Percentiles rank a stretch among this genome's conserved stretches.
Evolutionary conservation across 2,329 filamentous ascomycete species (phyloP).

Genomic region (Fusarium xyrophilum): DNA sequence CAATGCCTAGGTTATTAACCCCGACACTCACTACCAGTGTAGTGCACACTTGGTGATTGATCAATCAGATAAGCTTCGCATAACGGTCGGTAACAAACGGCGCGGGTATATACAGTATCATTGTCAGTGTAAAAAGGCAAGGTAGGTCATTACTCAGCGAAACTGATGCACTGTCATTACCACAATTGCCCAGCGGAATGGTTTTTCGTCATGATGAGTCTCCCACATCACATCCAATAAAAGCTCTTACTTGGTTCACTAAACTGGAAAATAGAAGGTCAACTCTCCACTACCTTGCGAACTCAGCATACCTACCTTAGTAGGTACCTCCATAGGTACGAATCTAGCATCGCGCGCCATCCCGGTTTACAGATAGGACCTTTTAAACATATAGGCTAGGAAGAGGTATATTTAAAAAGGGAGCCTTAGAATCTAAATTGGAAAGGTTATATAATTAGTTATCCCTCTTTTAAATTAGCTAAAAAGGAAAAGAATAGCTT

Average conservation of each 20-base stretch:
- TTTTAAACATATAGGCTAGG: too few relatives aligned
- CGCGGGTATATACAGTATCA: not conserved
- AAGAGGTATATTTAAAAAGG: too few relatives aligned
- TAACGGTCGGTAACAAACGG: not conserved
- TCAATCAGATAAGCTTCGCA: not conserved
- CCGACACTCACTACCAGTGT: not conserved
- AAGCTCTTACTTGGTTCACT: not conserved
- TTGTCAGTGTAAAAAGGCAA: not conserved
- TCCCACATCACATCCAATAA: slow-evolving; percentile 10
- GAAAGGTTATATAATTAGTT: too few relatives aligned
- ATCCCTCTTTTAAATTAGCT: too few relatives aligned
- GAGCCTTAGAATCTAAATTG: too few relatives aligned
- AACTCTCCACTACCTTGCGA: not conserved
- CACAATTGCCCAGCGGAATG: not conserved
- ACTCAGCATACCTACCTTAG: not conserved
- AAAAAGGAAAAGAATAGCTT: too few relatives aligned
- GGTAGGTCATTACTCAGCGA: not conserved
- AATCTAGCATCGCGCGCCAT: too few relatives aligned
- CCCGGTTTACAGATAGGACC: too few relatives aligned
- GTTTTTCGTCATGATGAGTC: not conserved
- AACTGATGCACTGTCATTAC: not conserved
- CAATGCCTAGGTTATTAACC: not conserved
- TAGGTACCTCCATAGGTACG: not conserved
- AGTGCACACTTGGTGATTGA: not conserved
- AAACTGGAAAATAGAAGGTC: too few relatives aligned